Evolutionary conservation across 805 yeast genomes (phyloP).

Genomic region (Hanseniaspora guilliermondii): DNA sequence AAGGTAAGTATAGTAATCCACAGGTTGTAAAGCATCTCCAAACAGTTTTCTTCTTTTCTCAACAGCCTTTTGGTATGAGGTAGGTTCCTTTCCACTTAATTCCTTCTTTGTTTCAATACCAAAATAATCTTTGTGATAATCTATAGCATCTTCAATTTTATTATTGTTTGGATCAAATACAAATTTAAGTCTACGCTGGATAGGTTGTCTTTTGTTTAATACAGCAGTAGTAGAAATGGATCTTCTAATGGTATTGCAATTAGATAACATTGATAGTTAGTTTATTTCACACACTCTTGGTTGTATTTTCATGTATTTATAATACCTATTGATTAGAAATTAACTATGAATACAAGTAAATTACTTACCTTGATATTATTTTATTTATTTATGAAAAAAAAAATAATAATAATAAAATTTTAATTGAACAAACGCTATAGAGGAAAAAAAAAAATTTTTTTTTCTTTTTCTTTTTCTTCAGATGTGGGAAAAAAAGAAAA

Average conservation of each 20-base stretch:
- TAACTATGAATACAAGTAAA: too few relatives aligned
- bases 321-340: too few relatives aligned
- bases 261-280: neutral
- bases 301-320: too few relatives aligned
- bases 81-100: neutral
- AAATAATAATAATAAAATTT: neutral
- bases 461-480: too few relatives aligned
- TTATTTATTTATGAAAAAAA: too few relatives aligned
- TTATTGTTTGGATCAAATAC: neutral
- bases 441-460: too few relatives aligned
- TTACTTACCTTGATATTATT: too few relatives aligned
- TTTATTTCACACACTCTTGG: too few relatives aligned
- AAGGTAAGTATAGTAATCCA: neutral
- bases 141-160: neutral
- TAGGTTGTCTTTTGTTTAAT: neutral
- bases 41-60: conserved; percentile 1
- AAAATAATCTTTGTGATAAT: neutral
- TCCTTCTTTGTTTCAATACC: neutral
- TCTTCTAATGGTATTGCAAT: neutral
- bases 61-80: neutral
- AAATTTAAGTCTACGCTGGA: neutral
- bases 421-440: too few relatives aligned
- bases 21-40: neutral
- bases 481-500: too few relatives aligned
- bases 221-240: neutral